A percentile compares a stretch with the other conserved stretches of the same genome.
Evolutionary conservation across 768 basidiomycete species (phyloP).

Genomic region (Porphyrellus cyaneotinctus): DNA sequence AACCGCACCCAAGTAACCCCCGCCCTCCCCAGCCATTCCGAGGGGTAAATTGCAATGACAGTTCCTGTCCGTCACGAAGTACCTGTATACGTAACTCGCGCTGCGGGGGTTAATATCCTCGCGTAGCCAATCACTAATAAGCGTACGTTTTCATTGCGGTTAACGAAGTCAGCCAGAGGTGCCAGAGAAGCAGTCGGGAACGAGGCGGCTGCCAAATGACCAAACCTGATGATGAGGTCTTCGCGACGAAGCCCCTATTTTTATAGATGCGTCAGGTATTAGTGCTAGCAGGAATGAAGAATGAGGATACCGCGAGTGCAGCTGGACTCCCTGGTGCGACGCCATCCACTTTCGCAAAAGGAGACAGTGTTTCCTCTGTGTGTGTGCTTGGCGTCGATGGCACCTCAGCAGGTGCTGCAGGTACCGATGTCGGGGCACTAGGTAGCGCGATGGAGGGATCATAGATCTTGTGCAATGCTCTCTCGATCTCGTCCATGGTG

Average conservation of each 20-base stretch:
- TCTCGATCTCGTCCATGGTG: conserved; percentile 63
- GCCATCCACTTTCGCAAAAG: conserved; percentile 80
- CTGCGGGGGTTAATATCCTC: conserved; percentile 33
- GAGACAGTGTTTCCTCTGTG: conserved; percentile 22
- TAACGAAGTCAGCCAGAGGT: conserved; percentile 70
- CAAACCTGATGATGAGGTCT: conserved; percentile 75
- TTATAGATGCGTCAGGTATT: neutral
- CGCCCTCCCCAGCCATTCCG: conserved; percentile 82
- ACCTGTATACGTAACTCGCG: conserved; percentile 56
- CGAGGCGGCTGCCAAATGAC: conserved; percentile 49
- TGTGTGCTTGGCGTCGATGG: conserved; percentile 21
- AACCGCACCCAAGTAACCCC: conserved; percentile 72
- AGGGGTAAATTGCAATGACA: conserved; percentile 60
- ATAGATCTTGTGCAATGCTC: conserved; percentile 68
- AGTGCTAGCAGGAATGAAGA: neutral
- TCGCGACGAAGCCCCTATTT: conserved; percentile 61
- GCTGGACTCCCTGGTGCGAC: conserved; percentile 84
- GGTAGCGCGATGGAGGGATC: conserved; percentile 34
- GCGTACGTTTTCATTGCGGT: conserved; percentile 73
- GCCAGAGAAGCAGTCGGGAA: conserved; percentile 56
- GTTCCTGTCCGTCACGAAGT: conserved; percentile 43
- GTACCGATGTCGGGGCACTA: neutral
- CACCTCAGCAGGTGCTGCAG: conserved; percentile 21
- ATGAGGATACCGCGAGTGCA: conserved; percentile 61
- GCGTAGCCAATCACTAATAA: neutral